Base-by-base conservation (phyloP, 1,284 basidiomycete genomes). In the Malassezia slooffiae region DNA sequence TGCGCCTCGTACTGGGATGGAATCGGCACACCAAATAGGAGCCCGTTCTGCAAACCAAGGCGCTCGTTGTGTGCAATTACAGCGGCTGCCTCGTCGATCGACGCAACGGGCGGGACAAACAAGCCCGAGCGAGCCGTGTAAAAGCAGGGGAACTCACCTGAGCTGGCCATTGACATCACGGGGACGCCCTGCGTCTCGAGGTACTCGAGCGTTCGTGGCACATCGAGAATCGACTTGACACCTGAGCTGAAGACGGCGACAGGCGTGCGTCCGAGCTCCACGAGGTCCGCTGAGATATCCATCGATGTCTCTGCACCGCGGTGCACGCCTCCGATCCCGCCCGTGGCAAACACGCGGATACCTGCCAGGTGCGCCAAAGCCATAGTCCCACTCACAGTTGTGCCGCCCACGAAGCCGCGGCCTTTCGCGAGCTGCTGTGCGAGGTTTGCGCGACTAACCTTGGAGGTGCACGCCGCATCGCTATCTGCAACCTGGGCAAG, bases 101-200 rank as follows among this genome's bases (percentile, higher is more conserved):
- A 46, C 4, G 42, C 38, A 3, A 58, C 50, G 52, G 38, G 39
- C 49, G 69, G 56, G 5, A 86, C 89, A 73, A 83, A 75, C 64
- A 81, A 81, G 0, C 90, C 90, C 53, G 86, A 90, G 38, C 73
- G 73, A 10, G 84, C 80, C 13, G 80, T 79, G 70, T 91, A 99
- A 73, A 99, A 99, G 0, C 89, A 89, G 2, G 93, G 91, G 60
- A 97, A 97, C 54, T 63, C 55, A 16, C 77, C 75, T 1, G 78
- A 79, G 26, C 77, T 70, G 6, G 80, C 79, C 62, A 85, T 91
- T 0, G 86, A 79, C 3, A 89, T 71, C 0, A 95, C 89, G 2
- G 87, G 85, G 4, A 97, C 88, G 5, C 93, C 93, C 37, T 90
- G 79, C 0, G 93, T 95, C 78, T 99, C 93, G 53, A 99, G 77